Conservation (phyloP, 768 basidiomycete species). For the Boletus rubropictus region DNA sequence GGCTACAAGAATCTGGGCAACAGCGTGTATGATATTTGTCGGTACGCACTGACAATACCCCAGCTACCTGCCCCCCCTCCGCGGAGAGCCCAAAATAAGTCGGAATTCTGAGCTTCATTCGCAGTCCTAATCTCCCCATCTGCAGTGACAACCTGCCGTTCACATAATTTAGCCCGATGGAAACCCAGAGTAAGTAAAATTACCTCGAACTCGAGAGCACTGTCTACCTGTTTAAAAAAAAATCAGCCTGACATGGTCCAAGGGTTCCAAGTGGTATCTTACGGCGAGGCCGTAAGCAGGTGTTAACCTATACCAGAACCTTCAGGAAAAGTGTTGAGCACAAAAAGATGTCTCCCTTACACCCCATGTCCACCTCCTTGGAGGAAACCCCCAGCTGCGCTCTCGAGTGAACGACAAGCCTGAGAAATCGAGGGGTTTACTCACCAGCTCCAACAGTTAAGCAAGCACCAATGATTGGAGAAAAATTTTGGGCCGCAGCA, state of each 20-base stretch:
- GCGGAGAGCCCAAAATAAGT: constrained; percentile 51
- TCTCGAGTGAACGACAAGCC: neutral
- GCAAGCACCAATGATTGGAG: constrained; percentile 17
- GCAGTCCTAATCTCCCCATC: constrained; percentile 35
- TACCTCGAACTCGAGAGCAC: constrained; percentile 39
- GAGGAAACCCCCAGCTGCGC: constrained; percentile 42
- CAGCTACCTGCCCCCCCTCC: constrained; percentile 51
- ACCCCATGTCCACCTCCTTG: constrained; percentile 45
- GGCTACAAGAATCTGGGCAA: constrained; percentile 3
- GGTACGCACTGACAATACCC: constrained; percentile 37
- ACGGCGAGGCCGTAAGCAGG: constrained; percentile 41
- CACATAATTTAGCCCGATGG: neutral
- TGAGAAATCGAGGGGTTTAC: neutral
- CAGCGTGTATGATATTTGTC: too few relatives aligned
- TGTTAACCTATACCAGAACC: constrained; percentile 21
- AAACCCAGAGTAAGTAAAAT: neutral
- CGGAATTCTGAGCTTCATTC: constrained; percentile 38
- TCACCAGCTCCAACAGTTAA: constrained; percentile 18
- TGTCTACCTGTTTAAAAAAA: constrained; percentile 34
- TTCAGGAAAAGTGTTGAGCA: neutral
- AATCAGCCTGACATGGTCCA: neutral
- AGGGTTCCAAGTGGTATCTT: neutral
- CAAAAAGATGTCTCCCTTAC: neutral
- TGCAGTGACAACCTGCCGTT: constrained; percentile 33
- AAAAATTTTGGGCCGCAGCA: constrained; percentile 11